Conservation (phyloP, 2,329 filamentous ascomycete species). For the Ascochyta koolunga region DNA sequence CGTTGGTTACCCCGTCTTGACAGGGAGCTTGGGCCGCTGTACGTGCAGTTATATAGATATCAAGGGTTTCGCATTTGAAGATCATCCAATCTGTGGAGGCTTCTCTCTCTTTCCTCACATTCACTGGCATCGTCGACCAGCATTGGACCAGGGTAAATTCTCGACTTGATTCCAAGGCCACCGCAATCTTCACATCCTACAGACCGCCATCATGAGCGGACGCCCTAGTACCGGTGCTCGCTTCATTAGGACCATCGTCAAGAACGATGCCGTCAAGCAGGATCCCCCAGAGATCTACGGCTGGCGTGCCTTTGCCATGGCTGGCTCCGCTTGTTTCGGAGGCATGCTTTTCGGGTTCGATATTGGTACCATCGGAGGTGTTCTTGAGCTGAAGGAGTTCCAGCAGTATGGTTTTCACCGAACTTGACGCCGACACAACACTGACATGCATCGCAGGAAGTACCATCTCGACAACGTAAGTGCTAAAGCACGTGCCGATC, state of each 20-base stretch:
- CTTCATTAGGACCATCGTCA: conserved; percentile 63
- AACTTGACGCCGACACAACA: not conserved
- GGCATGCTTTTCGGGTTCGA: conserved; percentile 72
- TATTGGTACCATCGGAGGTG: conserved; percentile 71
- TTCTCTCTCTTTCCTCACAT: conserved; percentile 18
- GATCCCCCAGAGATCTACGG: conserved; percentile 73
- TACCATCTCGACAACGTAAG: conserved; percentile 57
- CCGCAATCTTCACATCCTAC: not conserved
- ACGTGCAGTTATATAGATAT: conserved; percentile 35
- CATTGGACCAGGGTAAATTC: conserved; percentile 10
- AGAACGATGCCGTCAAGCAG: conserved; percentile 73
- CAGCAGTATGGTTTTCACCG: conserved; percentile 52
- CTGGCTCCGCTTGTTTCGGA: conserved; percentile 71
- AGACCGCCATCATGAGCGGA: conserved; percentile 11
- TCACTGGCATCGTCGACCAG: conserved; percentile 18
- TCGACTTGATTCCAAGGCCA: not conserved
- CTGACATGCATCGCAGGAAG: conserved; percentile 48
- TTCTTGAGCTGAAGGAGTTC: conserved; percentile 66
- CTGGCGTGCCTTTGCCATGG: conserved; percentile 70
- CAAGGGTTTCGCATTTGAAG: conserved; percentile 10
- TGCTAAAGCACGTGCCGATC: conserved; percentile 55
- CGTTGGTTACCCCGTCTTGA: conserved; percentile 32
- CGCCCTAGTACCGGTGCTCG: conserved; percentile 31
- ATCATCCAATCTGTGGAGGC: conserved; percentile 30
- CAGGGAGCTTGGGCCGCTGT: conserved; percentile 29